Evolutionary conservation across 495 filamentous ascomycete species (phyloP), one percentile per base, ranked within the genome.

Genomic region (Penicillium lividum): DNA sequence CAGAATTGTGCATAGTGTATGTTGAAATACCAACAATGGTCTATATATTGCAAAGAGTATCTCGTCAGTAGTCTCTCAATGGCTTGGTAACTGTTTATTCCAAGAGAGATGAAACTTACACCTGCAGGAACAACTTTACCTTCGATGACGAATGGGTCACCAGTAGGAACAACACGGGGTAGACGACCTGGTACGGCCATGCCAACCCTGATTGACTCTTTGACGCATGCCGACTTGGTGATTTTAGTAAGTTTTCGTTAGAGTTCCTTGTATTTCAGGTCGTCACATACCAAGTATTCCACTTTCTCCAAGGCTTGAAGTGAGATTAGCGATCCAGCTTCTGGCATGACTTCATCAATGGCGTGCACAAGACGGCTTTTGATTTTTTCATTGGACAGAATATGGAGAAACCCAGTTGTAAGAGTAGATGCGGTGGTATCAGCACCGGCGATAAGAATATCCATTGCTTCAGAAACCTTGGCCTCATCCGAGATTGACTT

Each of bases 361-460:
- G 33, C 33, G 9, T 36, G 33, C 33, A 36, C 33, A 36, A 36
- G 33, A 36, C 33, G 33, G 1, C 33, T 36, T 36, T 36, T 36
- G 33, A 36, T 36, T 11, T 13, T 11, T 9, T 36, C 33, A 36
- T 36, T 36, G 33, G 33, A 36, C 7, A 36, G 33, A 13, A 36
- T 36, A 11, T 36, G 33, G 4, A 62, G 8, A 4, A 62, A 15
- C 6, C 42, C 49, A 9, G 50, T 48, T 6, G 54, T 62, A 6
- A 62, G 33, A 9, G 60, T 36, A 36, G 33, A 36, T 36, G 33
- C 33, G 48, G 10, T 62, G 3, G 55, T 62, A 36, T 58, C 60
- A 36, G 33, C n/a, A 0, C 60, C 54, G 4, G 55, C 54, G n/a
- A 62, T 44, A 10, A 62, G 27, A 13, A 62, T 54, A 30, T 43